These are phyloP conservation scores for Exophiala xenobiotica DNA, from an alignment of 2,329 filamentous ascomycete species.

Conservation along the genomic window DNA sequence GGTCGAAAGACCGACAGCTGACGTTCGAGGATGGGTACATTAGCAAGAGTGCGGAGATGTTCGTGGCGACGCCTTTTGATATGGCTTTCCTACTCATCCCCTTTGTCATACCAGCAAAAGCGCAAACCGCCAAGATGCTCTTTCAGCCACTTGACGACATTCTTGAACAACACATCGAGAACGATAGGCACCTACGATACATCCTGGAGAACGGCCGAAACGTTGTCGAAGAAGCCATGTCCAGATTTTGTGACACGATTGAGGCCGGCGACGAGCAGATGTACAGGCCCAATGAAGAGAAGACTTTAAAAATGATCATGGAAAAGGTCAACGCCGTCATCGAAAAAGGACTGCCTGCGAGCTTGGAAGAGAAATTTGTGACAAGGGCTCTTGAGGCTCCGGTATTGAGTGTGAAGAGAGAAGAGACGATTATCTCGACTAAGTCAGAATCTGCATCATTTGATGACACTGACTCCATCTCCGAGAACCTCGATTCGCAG, in stretches of 20 bases:
- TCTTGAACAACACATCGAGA: constrained; percentile 45
- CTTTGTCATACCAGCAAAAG: constrained; percentile 55
- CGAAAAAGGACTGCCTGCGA: constrained; percentile 66
- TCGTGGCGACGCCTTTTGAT: constrained; percentile 80
- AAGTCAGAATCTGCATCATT: constrained; percentile 30
- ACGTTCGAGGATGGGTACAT: constrained; percentile 49
- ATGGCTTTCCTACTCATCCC: constrained; percentile 80
- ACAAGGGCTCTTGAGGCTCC: constrained; percentile 73
- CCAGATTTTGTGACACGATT: constrained; percentile 73
- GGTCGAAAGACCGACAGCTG: constrained; percentile 4
- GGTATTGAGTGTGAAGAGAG: constrained; percentile 65
- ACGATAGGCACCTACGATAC: constrained; percentile 42
- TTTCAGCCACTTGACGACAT: constrained; percentile 53
- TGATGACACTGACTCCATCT: constrained; percentile 33
- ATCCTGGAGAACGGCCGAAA: constrained; percentile 40
- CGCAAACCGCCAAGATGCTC: constrained; percentile 43
- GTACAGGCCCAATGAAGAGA: constrained; percentile 74
- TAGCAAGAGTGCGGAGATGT: constrained; percentile 69
- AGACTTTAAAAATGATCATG: constrained; percentile 65
- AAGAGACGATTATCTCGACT: constrained; percentile 43
- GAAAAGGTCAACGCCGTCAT: constrained; percentile 70
- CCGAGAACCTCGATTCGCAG: constrained; percentile 27
- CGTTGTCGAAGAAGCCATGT: constrained; percentile 65
- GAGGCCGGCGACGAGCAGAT: constrained; percentile 81
- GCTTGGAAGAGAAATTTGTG: constrained; percentile 84